Conservation (phyloP, 2,329 filamentous ascomycete genomes). For the Rachicladosporium sp. region DNA sequence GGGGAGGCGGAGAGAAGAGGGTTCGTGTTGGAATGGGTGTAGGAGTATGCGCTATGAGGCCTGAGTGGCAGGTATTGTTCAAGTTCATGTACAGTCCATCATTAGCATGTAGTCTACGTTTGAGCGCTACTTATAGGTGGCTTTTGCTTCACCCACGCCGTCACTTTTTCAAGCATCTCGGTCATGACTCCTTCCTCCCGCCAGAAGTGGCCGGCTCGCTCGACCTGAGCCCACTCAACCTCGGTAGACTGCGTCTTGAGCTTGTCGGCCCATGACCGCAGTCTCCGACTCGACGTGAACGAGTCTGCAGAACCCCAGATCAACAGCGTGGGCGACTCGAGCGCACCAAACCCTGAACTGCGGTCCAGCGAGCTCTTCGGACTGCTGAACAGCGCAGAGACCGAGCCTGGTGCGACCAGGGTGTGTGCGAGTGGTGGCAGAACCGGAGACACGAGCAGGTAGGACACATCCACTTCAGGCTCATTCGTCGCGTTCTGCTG, state of each 20-base stretch:
- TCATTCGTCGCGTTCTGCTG: background rate
- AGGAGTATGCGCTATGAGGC: no score
- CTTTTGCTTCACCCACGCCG: no score
- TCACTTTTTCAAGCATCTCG: no score
- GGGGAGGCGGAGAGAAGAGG: no score
- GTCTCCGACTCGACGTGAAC: constrained; percentile 55
- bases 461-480: constrained; percentile 18
- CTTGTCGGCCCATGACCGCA: constrained; percentile 52
- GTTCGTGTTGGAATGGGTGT: no score
- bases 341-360: constrained; percentile 37
- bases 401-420: constrained; percentile 17
- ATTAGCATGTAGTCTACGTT: no score
- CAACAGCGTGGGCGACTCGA: constrained; percentile 47
- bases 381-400: constrained; percentile 9
- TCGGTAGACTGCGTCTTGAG: constrained; percentile 28
- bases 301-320: constrained; percentile 65
- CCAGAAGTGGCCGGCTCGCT: constrained; percentile 42
- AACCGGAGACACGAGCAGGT: constrained; percentile 37
- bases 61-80: no score
- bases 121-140: no score
- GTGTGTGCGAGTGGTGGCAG: constrained; percentile 30
- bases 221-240: constrained; percentile 34
- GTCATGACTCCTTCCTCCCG: constrained; percentile 26
- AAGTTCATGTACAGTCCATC: no score
- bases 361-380: constrained; percentile 1